Evolutionary conservation across 371 early-diverging fungal genomes (phyloP), one percentile per base, ranked within the genome.

Genomic region (Mucor racemosus): DNA sequence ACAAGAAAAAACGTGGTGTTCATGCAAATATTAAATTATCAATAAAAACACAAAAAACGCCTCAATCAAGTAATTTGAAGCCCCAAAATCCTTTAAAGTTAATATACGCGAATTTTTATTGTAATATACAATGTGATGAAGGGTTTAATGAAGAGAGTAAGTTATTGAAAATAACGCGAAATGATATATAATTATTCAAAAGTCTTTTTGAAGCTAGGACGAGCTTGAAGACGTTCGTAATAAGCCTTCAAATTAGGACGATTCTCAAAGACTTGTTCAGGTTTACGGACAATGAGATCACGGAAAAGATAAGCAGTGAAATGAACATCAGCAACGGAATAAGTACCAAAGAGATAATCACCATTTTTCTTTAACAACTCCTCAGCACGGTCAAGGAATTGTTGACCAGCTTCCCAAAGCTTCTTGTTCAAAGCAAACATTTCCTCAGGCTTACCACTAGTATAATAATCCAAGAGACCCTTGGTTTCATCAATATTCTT

Each of bases 311-410:
- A 72, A 58, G 76, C 61, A 5, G 76, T 76, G 31, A 78, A 66
- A 19, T 78, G 78, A 13, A 75, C 41, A 48, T 78, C 78, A 17
- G 76, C 78, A 17, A 76, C 62, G 11, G 76, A 67, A 36, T 78
- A 76, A 0, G 63, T 40, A 36, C 72, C 78, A 59, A 72, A 68
- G 10, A 78, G 58, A 64, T 67, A 78, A 14, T 68, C 67, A 13
- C 76, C 74, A 36, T 44, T 26, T 13, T 59, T 35, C 53, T 66
- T 62, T 17, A 78, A 61, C 6, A 65, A 31, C 4, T 50, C n/a
- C 40, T 78, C 78, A 5, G 64, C 67, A n/a, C 73, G 63, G n/a
- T 78, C 72, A 13, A 78, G 59, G 55, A 76, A 76, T 21, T 68
- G 60, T 17, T 39, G 36, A 11, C 60, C 74, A 19, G 40, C 14